These are phyloP conservation scores for Diaporthe sp. DNA, from an alignment of 2,329 filamentous ascomycete genomes.

Conservation along the genomic window DNA sequence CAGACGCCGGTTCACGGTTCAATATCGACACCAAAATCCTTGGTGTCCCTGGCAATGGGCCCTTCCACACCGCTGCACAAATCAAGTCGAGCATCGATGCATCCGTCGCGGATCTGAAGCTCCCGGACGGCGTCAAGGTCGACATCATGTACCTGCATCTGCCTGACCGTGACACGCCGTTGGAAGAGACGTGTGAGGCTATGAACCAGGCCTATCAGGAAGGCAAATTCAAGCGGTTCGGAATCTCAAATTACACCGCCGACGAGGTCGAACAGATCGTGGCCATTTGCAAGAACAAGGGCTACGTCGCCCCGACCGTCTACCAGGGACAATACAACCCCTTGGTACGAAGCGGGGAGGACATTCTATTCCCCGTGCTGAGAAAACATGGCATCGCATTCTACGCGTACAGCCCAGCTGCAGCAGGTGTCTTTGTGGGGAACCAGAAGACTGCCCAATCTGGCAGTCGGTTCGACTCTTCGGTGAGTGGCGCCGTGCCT, in stretches of 20 bases:
- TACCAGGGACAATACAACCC: constrained; percentile 79
- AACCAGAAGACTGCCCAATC: constrained; percentile 41
- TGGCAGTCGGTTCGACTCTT: constrained; percentile 44
- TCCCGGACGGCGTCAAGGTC: background rate
- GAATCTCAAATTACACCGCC: constrained; percentile 77
- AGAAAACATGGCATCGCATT: constrained; percentile 51
- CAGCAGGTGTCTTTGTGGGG: constrained; percentile 40
- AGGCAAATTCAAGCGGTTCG: constrained; percentile 77
- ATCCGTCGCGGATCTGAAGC: constrained; percentile 48
- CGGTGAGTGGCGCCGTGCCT: constrained; percentile 39
- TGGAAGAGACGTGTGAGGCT: constrained; percentile 75
- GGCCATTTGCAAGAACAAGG: constrained; percentile 72
- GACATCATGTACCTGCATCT: constrained; percentile 27
- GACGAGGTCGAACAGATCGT: constrained; percentile 81
- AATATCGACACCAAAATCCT: constrained; percentile 53
- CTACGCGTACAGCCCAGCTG: constrained; percentile 49
- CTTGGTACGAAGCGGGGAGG: constrained; percentile 49
- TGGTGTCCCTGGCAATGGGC: constrained; percentile 39
- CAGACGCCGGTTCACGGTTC: constrained; percentile 46
- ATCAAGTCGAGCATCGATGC: constrained; percentile 47
- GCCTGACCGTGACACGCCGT: constrained; percentile 64
- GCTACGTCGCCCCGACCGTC: constrained; percentile 76
- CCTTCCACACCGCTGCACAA: constrained; percentile 46
- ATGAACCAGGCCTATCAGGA: constrained; percentile 75
- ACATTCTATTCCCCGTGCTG: constrained; percentile 51